These are phyloP conservation scores for Hirsutella thompsonii DNA, from an alignment of 2,329 filamentous ascomycete species.

Conservation along the genomic window DNA sequence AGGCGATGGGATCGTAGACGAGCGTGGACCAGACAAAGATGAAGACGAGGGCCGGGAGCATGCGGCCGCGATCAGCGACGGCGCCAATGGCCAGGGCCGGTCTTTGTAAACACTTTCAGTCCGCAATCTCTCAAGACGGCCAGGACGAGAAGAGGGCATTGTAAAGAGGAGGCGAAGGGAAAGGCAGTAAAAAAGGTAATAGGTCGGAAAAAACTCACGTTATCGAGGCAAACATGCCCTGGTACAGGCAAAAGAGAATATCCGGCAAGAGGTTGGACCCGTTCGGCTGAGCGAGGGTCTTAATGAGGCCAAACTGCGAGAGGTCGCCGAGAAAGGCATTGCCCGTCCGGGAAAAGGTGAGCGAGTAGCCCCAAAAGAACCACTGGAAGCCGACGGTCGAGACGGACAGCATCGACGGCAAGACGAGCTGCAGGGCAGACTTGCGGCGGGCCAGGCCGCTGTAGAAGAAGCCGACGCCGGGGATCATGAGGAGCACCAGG, in stretches of 20 bases:
- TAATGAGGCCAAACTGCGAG: conserved; percentile 67
- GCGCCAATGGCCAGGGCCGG: conserved; percentile 46
- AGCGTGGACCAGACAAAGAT: conserved; percentile 61
- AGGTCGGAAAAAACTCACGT: conserved; percentile 47
- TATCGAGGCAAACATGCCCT: conserved; percentile 82
- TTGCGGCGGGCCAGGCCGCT: conserved; percentile 80
- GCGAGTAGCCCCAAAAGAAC: conserved; percentile 92
- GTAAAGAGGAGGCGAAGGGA: not conserved
- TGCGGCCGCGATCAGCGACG: conserved; percentile 46
- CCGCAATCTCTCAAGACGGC: too few species aligned
- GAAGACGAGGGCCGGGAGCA: conserved; percentile 49
- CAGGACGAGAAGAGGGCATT: too few species aligned
- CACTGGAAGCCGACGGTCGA: conserved; percentile 78
- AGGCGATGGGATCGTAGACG: conserved; percentile 61
- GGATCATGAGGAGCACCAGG: conserved; percentile 84
- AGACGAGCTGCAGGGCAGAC: conserved; percentile 76
- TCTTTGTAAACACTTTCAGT: conserved; percentile 15
- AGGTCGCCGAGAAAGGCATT: conserved; percentile 69
- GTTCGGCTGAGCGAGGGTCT: conserved; percentile 64
- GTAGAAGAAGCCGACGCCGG: conserved; percentile 91
- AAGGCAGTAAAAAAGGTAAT: not conserved
- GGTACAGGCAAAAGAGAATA: conserved; percentile 72
- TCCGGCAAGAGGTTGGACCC: conserved; percentile 64
- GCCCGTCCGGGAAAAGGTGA: conserved; percentile 71
- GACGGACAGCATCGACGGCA: conserved; percentile 70